Percentiles rank a stretch among this genome's conserved stretches.
These are phyloP conservation scores for Centrapalus pauciflorus DNA, from an alignment of 129 eudicot species.

Conservation along the genomic window DNA sequence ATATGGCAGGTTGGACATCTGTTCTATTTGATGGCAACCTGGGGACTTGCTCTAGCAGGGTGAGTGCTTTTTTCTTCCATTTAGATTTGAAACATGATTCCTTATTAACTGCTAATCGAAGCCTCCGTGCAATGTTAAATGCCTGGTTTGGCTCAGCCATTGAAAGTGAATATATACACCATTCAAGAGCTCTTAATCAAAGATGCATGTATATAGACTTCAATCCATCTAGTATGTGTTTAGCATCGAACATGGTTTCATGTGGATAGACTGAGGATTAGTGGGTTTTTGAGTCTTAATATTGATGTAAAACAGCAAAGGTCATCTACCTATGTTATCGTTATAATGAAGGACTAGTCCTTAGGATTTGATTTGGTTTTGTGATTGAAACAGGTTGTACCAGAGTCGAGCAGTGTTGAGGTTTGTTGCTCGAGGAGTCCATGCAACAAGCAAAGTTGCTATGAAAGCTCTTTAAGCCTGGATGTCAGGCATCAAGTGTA, in stretches of 20 bases:
- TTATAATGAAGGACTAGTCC: no score
- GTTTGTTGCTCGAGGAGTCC: slow-evolving; percentile 72
- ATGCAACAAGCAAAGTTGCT: slow-evolving; percentile 60
- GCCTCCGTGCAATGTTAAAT: background rate
- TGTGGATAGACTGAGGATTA: background rate
- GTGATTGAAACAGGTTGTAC: slow-evolving; percentile 80
- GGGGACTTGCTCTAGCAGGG: slow-evolving; percentile 98
- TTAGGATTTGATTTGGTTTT: background rate
- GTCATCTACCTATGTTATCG: no score
- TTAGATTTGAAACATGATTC: slow-evolving; percentile 3
- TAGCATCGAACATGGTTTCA: background rate
- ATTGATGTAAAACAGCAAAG: background rate
- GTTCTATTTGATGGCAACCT: slow-evolving; percentile 76
- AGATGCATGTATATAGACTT: background rate
- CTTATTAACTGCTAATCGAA: no score
- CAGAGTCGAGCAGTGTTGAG: slow-evolving; percentile 61
- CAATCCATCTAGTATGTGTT: background rate
- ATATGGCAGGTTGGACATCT: slow-evolving; percentile 84
- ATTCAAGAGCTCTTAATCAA: background rate
- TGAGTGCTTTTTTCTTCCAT: slow-evolving; percentile 18
- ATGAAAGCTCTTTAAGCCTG: slow-evolving; percentile 51
- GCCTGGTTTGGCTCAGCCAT: background rate
- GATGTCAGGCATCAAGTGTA: slow-evolving; percentile 21
- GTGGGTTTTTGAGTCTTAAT: background rate
- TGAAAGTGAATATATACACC: background rate